Conservation (phyloP, 352 stramenopile species). For the Pythium diclinum region DNA sequence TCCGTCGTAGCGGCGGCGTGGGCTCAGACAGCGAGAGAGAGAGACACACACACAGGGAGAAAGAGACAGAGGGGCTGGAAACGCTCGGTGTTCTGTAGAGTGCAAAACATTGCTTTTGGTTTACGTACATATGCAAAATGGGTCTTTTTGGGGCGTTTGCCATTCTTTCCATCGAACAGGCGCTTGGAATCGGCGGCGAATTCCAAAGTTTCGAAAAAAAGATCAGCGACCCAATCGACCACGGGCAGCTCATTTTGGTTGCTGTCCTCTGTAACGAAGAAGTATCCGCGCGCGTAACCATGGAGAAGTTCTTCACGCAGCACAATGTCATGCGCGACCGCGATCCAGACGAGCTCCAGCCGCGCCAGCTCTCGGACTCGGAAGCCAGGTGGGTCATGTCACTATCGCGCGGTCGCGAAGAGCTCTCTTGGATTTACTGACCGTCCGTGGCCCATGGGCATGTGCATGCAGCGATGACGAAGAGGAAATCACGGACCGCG, state of each 20-base stretch:
- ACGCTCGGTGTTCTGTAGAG: constrained; percentile 23
- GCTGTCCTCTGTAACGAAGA: too few species aligned
- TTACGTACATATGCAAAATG: constrained; percentile 7
- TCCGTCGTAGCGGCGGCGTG: not conserved
- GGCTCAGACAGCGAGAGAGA: constrained; percentile 11
- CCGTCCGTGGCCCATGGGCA: not conserved
- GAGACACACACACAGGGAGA: constrained; percentile 1
- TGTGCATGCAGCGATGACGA: constrained; percentile 37
- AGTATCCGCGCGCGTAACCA: constrained; percentile 15
- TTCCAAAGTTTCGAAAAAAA: not conserved
- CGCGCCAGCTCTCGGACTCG: constrained; percentile 61
- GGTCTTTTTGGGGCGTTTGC: not conserved
- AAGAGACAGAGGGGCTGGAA: constrained; percentile 8
- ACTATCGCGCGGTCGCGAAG: constrained; percentile 16
- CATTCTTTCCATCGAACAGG: constrained; percentile 17
- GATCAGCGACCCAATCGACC: not conserved
- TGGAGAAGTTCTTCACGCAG: constrained; percentile 82
- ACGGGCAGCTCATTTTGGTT: not conserved
- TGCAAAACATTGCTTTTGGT: constrained; percentile 26
- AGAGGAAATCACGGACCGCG: constrained; percentile 53
- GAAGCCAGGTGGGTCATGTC: constrained; percentile 51
- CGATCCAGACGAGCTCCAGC: constrained; percentile 57
- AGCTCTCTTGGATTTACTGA: constrained; percentile 2
- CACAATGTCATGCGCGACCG: constrained; percentile 74
- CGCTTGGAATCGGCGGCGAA: not conserved